Evolutionary conservation across 202 grass and related monocot species (phyloP).

Genomic region (Zoysia matrella): DNA sequence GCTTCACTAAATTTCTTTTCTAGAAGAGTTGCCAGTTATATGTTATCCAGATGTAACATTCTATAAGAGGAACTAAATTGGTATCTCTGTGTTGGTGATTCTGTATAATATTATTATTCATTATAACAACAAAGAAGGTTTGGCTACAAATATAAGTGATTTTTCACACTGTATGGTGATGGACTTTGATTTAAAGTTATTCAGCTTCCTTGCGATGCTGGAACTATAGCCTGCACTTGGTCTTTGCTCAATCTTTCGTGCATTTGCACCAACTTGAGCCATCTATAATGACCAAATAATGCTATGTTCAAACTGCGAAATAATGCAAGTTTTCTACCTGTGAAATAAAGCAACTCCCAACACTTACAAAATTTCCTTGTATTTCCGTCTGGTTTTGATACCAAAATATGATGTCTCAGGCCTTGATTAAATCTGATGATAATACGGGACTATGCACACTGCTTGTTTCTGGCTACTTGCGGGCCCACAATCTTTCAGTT

Average conservation of each 20-base stretch:
- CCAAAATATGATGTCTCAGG: conserved; percentile 54
- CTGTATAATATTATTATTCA: not conserved
- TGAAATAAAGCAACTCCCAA: not conserved
- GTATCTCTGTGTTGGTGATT: conserved; percentile 10
- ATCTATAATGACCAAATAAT: not conserved
- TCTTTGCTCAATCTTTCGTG: not conserved
- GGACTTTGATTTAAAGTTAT: not conserved
- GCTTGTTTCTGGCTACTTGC: conserved; percentile 85
- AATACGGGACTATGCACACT: conserved; percentile 7
- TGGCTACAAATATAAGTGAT: conserved; percentile 13
- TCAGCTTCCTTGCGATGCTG: conserved; percentile 1
- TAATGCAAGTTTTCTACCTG: not conserved
- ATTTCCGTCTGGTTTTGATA: conserved; percentile 25
- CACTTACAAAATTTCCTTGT: not conserved
- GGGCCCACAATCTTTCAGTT: conserved; percentile 78
- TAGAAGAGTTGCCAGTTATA: conserved; percentile 14
- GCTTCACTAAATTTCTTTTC: conserved; percentile 8
- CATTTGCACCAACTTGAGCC: not conserved
- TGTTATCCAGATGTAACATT: conserved; percentile 10
- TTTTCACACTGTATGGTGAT: not conserved
- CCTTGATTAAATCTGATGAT: conserved; percentile 53
- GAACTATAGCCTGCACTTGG: conserved; percentile 3
- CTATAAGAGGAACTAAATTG: conserved; percentile 23
- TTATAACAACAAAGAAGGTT: not conserved
- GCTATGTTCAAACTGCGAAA: conserved; percentile 5